Conservation (phyloP, 495 filamentous ascomycete species). For the Pseudotulostoma volvatum region DNA sequence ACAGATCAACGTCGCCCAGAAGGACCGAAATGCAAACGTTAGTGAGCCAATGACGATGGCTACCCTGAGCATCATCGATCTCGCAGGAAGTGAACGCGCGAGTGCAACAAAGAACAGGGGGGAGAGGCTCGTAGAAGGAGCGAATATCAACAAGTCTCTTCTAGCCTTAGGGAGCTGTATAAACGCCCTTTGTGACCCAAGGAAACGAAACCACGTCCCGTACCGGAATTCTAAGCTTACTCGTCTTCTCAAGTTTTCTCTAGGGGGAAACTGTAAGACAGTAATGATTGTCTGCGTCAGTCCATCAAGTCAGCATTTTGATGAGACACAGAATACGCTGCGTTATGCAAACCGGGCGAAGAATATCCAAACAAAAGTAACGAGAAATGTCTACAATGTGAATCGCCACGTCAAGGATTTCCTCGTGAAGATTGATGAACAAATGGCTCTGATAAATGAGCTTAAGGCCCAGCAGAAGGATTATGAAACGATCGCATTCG, state of each 20-base stretch:
- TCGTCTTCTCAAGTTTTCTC: constrained; percentile 85
- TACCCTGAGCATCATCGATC: constrained; percentile 92
- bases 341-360: constrained; percentile 97
- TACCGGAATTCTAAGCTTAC: constrained; percentile 98
- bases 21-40: constrained; percentile 81
- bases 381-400: constrained; percentile 96
- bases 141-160: constrained; percentile 98
- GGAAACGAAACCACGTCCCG: constrained; percentile 85
- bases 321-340: constrained; percentile 96
- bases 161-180: constrained; percentile 94
- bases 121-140: constrained; percentile 79
- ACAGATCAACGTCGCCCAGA: constrained; percentile 89
- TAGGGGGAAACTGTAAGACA: constrained; percentile 95
- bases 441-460: constrained; percentile 84
- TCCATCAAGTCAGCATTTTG: constrained; percentile 90
- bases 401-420: constrained; percentile 98
- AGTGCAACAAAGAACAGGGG: constrained; percentile 95
- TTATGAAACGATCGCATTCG: constrained; percentile 68
- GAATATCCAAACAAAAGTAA: constrained; percentile 99
- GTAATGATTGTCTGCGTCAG: constrained; percentile 99
- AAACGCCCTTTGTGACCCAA: constrained; percentile 90
- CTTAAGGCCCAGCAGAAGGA: constrained; percentile 85
- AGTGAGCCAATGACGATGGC: constrained; percentile 97
- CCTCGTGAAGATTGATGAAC: constrained; percentile 93
- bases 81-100: constrained; percentile 90